Evolutionary conservation across 108 stramenopile genomes (phyloP), one percentile per base, ranked within the genome.

Genomic region (Skeletonema menzelii): DNA sequence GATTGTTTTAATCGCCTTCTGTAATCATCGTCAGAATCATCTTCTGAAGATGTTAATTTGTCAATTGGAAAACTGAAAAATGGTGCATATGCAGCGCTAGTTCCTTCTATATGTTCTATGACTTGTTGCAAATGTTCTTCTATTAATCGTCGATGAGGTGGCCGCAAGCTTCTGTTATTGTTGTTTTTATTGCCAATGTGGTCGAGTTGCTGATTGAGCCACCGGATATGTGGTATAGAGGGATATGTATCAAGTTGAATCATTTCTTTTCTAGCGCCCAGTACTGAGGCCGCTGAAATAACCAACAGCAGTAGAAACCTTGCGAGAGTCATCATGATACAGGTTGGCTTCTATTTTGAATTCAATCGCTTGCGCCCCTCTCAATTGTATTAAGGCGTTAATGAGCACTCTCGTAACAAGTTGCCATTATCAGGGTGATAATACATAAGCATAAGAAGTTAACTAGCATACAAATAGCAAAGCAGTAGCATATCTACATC

Each of bases 21-120:
- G 7, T 24, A 4, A 8, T 53, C 22, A 8, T 53, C 49, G 22
- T 53, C 46, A 47, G 10, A 8, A 27, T 27, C 46, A 0, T 6
- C 28, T 6, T 42, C 26, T 13, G 67, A 26, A 15, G 37, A 17
- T 19, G 22, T 38, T n/a, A 26, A 10, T 12, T 17, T 19, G 17
- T 15, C 20, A 20, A 35, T 38, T 60, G 69, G 69, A 19, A 70
- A 70, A 13, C 62, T 30, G 19, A 61, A 47, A 17, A 70, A 26
- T 0, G 69, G 60, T n/a, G 69, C 69, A 47, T 70, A 70, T 4
- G 46, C 60, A n/a, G 69, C 59, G 26, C 59, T 46, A n/a, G 35
- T 70, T 47, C 59, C 59, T 38, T 32, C 2, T 2, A 70, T 15
- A 26, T n/a, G 12, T 27, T 28, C 27, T 5, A 70, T 19, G 12